Base-by-base conservation (phyloP, 2,329 filamentous ascomycete species). In the Bipolaris gigantea region DNA sequence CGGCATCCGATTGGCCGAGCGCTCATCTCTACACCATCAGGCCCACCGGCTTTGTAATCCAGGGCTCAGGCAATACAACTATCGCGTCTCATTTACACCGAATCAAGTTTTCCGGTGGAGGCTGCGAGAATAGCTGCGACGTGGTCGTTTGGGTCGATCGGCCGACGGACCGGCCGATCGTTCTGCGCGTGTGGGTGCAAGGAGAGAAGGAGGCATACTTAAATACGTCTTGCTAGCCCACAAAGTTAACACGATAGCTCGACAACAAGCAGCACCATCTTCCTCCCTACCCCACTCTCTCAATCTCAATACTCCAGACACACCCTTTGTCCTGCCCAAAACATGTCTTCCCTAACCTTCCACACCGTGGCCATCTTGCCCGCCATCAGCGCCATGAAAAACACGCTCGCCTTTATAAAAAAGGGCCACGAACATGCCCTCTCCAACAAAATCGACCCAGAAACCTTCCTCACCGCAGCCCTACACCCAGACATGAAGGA, bases 401-500 rank as follows among this genome's bases (percentile, higher is more conserved):
- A 75, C 51, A 72, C 81, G 27, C 61, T 70, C 16, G 58, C 64
- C 40, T 65, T 81, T 56, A 75, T 84, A 54, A 64, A 72, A 33
- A 79, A 80, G 60, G 80, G 66, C 50, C 73, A 78, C 55, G 56
- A 67, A 4, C 74, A 77, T 56, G 73, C 73, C 50, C 65, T 75
- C 23, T 65, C 75, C 33, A 75, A 76, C 19, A 60, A 61, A 54
- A 72, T 75, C 38, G 59, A 73, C 11, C 63, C 73, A 5, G 56
- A 68, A 3, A 70, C 75, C 23, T 65, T 80, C 42, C 51, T 79
- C 41, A 67, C 75, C 7, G 71, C 74, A n/a, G 72, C 73, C 2
- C 72, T 85, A 18, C 66, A 75, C 52, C 73, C 73, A 0, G 79
- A 83, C 68, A 84, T 84, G 82, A 56, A 66, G n/a, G 64, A 75